These are phyloP conservation scores for Diaporthe citrichinensis DNA, from an alignment of 2,329 filamentous ascomycete genomes.

Conservation along the genomic window DNA sequence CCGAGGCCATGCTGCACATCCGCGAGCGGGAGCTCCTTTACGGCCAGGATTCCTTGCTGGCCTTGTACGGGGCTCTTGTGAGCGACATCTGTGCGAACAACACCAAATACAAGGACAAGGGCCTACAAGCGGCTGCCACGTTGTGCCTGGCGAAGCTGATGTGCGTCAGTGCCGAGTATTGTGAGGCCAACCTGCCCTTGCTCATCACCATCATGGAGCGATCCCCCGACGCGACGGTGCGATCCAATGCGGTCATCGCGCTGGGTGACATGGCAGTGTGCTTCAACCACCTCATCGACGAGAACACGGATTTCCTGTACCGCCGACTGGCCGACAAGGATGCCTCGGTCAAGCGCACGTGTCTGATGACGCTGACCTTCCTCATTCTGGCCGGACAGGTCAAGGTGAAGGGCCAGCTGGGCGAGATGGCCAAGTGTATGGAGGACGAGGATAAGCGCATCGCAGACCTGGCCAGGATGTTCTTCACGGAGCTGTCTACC, in stretches of 20 bases:
- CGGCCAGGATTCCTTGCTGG: constrained; percentile 85
- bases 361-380: constrained; percentile 98
- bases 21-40: constrained; percentile 88
- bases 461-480: constrained; percentile 94
- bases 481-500: constrained; percentile 96
- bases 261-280: constrained; percentile 99
- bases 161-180: constrained; percentile 98
- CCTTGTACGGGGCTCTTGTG: constrained; percentile 91
- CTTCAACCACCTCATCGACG: constrained; percentile 99
- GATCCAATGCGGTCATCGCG: constrained; percentile 96
- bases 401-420: constrained; percentile 98
- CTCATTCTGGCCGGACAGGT: constrained; percentile 96
- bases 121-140: constrained; percentile 92
- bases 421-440: constrained; percentile 99
- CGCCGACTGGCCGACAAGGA: constrained; percentile 91
- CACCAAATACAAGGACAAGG: constrained; percentile 89
- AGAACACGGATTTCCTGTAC: constrained; percentile 99
- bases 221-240: constrained; percentile 90
- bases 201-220: constrained; percentile 98
- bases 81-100: constrained; percentile 96
- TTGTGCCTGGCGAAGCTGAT: constrained; percentile 97
- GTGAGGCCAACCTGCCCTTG: constrained; percentile 90
- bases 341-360: constrained; percentile 93
- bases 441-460: constrained; percentile 97
- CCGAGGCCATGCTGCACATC: constrained; percentile 87